A percentile compares a stretch with the other conserved stretches of the same genome.
Evolutionary conservation across 257 asterid species (phyloP).

Genomic region (Capsicum baccatum): DNA sequence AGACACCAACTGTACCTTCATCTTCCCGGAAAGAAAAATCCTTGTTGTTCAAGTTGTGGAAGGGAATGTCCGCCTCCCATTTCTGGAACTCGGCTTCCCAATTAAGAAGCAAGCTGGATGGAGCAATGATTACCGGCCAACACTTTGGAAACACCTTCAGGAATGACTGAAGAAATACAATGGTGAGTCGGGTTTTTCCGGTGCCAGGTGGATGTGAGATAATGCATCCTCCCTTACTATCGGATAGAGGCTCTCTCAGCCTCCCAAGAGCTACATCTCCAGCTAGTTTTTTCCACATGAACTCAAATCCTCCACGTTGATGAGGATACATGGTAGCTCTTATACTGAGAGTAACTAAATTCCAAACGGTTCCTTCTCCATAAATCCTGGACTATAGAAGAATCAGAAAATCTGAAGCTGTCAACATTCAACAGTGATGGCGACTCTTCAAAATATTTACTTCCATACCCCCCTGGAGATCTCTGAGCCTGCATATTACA

Average conservation of each 20-base stretch:
- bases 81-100: slow-evolving; percentile 65
- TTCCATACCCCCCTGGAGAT: slow-evolving; percentile 31
- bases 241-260: slow-evolving; percentile 33
- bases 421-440: slow-evolving; percentile 6
- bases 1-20: slow-evolving; percentile 17
- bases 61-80: slow-evolving; percentile 44
- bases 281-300: slow-evolving; percentile 69
- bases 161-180: slow-evolving; percentile 65
- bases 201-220: slow-evolving; percentile 92
- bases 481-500: slow-evolving; percentile 36
- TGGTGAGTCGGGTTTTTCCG: slow-evolving; percentile 69
- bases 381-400: slow-evolving; percentile 21
- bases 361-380: slow-evolving; percentile 53
- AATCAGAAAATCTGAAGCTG: slow-evolving; percentile 31
- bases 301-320: slow-evolving; percentile 65
- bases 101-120: slow-evolving; percentile 65
- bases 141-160: slow-evolving; percentile 57
- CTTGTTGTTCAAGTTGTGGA: slow-evolving; percentile 63
- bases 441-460: slow-evolving; percentile 22
- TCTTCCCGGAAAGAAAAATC: slow-evolving; percentile 45
- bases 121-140: slow-evolving; percentile 71
- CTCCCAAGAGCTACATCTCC: slow-evolving; percentile 58
- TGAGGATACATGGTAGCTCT: slow-evolving; percentile 57
- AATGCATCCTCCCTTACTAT: slow-evolving; percentile 67
- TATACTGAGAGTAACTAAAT: slow-evolving; percentile 46